Evolutionary conservation across 177 flowering plant species (phyloP), one percentile per base, ranked within the genome.

Genomic region (Vitis hybrid): DNA sequence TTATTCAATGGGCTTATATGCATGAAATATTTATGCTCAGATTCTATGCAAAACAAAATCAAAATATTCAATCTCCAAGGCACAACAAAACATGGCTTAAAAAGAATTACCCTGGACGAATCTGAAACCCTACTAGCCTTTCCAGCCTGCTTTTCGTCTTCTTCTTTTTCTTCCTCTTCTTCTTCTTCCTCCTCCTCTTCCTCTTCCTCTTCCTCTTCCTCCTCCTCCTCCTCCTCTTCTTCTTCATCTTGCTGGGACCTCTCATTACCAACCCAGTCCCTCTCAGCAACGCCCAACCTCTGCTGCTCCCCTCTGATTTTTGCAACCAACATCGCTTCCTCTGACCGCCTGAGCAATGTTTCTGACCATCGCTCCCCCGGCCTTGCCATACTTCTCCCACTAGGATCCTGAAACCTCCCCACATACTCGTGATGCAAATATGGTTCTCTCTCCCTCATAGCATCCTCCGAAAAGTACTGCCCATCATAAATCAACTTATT

Each of bases 291-390:
- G 67, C 99, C 98, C 62, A 87, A 72, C 77, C 92, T 86, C 75
- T 84, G 89, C 74, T 95, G 98, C 79, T 93, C 98, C 49, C 78
- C 81, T 73, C 98, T 87, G 65, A 94, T 93, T 78, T 91, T 89
- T 14, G 86, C 85, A 61, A 90, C 79, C 73, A 95, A 65, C n/a
- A 81, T 62, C 0, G 94, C 94, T 79, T 95, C 99, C 73, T 95
- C 97, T 0, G 80, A 71, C 75, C 96, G 80, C 58, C 99, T 81
- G 85, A 93, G 74, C 76, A 95, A 70, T 0, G 98, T 93, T 62
- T 95, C 99, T 0, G 97, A 95, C 99, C 97, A 91, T 57, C 91
- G 75, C 74, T 95, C 98, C 64, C 99, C 98, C 2, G 99, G 93
- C 56, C 98, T 78, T 0, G 96, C 88, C 92, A 91, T 89, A 9